These are phyloP conservation scores for Cladosporium oxysporum DNA, from an alignment of 2,329 filamentous ascomycete species.

Conservation along the genomic window DNA sequence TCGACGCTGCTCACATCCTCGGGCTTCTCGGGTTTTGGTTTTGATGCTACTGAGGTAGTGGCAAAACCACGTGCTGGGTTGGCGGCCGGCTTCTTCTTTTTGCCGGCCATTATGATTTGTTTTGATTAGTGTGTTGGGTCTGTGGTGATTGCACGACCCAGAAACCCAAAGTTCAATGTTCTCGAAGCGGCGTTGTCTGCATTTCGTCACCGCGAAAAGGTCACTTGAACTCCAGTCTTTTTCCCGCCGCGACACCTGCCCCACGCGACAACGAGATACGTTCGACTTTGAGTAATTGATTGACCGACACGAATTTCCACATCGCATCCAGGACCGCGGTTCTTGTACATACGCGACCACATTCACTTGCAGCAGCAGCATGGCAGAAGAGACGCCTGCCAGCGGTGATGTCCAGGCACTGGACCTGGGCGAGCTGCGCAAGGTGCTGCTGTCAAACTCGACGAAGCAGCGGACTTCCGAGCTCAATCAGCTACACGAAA, in stretches of 20 bases:
- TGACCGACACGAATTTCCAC: slow-evolving; percentile 7
- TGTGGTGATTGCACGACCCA: not conserved
- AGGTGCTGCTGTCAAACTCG: slow-evolving; percentile 48
- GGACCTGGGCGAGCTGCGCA: slow-evolving; percentile 34
- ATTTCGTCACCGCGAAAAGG: slow-evolving; percentile 3
- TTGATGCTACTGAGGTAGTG: slow-evolving; percentile 81
- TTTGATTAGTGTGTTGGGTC: not conserved
- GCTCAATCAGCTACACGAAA: slow-evolving; percentile 47
- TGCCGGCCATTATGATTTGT: slow-evolving; percentile 44
- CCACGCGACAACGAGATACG: slow-evolving; percentile 1
- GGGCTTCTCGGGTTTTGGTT: slow-evolving; percentile 58
- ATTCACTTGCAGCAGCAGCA: slow-evolving; percentile 17
- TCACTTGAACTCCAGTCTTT: not conserved
- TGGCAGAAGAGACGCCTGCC: slow-evolving; percentile 28
- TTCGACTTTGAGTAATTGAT: slow-evolving; percentile 1
- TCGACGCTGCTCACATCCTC: slow-evolving; percentile 32
- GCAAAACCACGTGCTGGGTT: slow-evolving; percentile 93
- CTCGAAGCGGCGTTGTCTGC: not conserved
- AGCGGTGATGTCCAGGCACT: slow-evolving; percentile 26
- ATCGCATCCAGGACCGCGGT: slow-evolving; percentile 12
- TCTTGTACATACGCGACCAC: not conserved
- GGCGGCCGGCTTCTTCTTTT: slow-evolving; percentile 86
- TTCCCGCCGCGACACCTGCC: slow-evolving; percentile 6
- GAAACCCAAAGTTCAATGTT: not conserved
- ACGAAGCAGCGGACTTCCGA: slow-evolving; percentile 50